Conservation (phyloP, 768 basidiomycete species). For the Mycena vitilis region DNA sequence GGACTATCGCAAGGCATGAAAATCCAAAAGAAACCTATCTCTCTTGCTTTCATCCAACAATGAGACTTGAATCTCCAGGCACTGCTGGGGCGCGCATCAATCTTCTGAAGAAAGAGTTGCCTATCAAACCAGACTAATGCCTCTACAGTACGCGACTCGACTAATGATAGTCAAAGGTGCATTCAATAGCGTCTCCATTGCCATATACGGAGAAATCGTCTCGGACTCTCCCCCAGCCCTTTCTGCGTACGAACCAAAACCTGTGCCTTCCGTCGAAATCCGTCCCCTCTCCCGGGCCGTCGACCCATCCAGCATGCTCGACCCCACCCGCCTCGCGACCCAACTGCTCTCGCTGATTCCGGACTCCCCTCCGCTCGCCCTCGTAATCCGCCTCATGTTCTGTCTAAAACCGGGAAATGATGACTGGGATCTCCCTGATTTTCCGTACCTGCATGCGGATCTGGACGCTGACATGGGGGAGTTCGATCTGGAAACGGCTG, state of each 20-base stretch:
- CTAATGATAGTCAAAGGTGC: slow-evolving; percentile 85
- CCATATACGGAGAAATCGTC: slow-evolving; percentile 68
- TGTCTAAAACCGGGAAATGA: slow-evolving; percentile 82
- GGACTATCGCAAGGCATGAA: no score
- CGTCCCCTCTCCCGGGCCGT: slow-evolving; percentile 61
- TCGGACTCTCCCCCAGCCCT: slow-evolving; percentile 54
- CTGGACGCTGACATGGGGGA: slow-evolving; percentile 57
- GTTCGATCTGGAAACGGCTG: slow-evolving; percentile 70
- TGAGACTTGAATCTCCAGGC: no score
- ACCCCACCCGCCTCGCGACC: slow-evolving; percentile 72
- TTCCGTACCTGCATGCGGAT: slow-evolving; percentile 77
- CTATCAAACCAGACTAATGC: background rate
- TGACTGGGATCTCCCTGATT: slow-evolving; percentile 83
- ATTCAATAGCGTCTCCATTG: slow-evolving; percentile 74
- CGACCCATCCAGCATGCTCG: slow-evolving; percentile 69
- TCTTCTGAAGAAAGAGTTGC: no score
- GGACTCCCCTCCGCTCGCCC: slow-evolving; percentile 69
- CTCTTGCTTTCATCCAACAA: no score
- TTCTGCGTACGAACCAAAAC: slow-evolving; percentile 54
- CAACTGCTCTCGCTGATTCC: slow-evolving; percentile 72
- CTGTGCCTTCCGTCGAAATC: slow-evolving; percentile 49
- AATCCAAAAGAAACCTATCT: no score
- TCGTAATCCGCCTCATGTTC: slow-evolving; percentile 80
- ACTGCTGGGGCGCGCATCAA: no score
- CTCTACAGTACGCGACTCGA: slow-evolving; percentile 72